A percentile compares a stretch with the other conserved stretches of the same genome.
These are phyloP conservation scores for Leishmania braziliensis DNA, from an alignment of 208 protist genomes.

Conservation along the genomic window DNA sequence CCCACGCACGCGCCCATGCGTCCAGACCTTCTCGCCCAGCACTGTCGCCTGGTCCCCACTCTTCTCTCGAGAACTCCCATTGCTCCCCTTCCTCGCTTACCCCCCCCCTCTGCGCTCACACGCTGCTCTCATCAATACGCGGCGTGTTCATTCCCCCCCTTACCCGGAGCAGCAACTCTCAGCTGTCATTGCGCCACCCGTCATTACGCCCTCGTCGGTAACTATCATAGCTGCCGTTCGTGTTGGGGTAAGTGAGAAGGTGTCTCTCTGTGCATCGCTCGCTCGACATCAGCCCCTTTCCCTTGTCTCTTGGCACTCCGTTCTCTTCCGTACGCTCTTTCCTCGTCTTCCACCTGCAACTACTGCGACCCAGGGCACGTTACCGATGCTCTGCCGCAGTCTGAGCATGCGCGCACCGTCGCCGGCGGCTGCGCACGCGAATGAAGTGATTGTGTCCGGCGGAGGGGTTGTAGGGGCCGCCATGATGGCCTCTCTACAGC, in stretches of 20 bases:
- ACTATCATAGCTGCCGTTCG: background rate
- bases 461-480: conserved; percentile 77
- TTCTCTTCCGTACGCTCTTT: background rate
- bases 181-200: background rate
- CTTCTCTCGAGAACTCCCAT: background rate
- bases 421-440: conserved; percentile 5
- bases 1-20: background rate
- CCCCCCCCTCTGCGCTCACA: background rate
- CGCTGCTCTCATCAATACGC: background rate
- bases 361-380: background rate
- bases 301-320: background rate
- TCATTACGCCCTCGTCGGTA: background rate
- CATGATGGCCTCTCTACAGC: conserved; percentile 72
- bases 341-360: background rate
- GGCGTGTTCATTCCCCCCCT: background rate
- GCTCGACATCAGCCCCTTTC: background rate
- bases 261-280: background rate
- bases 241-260: background rate
- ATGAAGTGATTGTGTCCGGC: conserved; percentile 79
- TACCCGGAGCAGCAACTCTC: background rate
- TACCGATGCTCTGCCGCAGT: conserved; percentile 21
- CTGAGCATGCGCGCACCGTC: background rate
- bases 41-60: background rate
- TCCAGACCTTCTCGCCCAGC: background rate
- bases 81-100: background rate